Percentiles rank a stretch among this genome's conserved stretches.
phyloP scores from a whole-genome alignment of 2,329 filamentous ascomycete species.

The Hymenoscyphus infarciens region DNA sequence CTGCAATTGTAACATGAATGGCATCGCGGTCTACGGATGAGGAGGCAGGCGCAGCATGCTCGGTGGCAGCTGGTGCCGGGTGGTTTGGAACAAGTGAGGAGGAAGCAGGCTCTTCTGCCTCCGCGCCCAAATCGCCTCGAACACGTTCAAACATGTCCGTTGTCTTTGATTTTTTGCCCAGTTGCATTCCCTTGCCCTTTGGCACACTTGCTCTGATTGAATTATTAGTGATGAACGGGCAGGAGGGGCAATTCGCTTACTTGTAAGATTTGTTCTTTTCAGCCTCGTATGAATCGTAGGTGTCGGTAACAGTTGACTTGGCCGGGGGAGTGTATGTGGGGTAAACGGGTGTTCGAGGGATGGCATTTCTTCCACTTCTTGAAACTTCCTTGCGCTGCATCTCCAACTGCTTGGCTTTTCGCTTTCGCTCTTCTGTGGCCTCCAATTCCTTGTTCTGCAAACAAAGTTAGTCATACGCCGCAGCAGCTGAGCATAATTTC shows the following conservation, averaged over 20 bases:
- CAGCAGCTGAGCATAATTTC: not conserved
- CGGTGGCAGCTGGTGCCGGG: conserved; percentile 48
- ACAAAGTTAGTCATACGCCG: conserved; percentile 24
- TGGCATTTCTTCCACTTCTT: conserved; percentile 63
- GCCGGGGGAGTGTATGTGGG: conserved; percentile 82
- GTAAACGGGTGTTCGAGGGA: conserved; percentile 76
- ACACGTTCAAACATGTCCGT: conserved; percentile 97
- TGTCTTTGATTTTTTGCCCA: conserved; percentile 98
- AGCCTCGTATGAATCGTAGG: conserved; percentile 91
- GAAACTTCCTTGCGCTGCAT: conserved; percentile 97
- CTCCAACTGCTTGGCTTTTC: conserved; percentile 97
- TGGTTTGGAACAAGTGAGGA: conserved; percentile 61
- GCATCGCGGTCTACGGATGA: conserved; percentile 74
- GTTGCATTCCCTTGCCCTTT: conserved; percentile 97
- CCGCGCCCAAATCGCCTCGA: conserved; percentile 82
- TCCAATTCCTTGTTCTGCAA: conserved; percentile 94
- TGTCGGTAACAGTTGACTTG: conserved; percentile 70
- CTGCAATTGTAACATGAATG: conserved; percentile 82
- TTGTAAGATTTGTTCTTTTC: conserved; percentile 95
- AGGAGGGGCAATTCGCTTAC: conserved; percentile 43
- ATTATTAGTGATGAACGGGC: conserved; percentile 28
- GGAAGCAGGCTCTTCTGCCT: conserved; percentile 65
- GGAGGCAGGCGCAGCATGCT: conserved; percentile 56
- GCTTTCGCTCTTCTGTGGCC: conserved; percentile 95
- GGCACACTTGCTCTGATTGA: conserved; percentile 54